Conservation (phyloP, 2,329 filamentous ascomycete species). For the Cladosporium sp. region DNA sequence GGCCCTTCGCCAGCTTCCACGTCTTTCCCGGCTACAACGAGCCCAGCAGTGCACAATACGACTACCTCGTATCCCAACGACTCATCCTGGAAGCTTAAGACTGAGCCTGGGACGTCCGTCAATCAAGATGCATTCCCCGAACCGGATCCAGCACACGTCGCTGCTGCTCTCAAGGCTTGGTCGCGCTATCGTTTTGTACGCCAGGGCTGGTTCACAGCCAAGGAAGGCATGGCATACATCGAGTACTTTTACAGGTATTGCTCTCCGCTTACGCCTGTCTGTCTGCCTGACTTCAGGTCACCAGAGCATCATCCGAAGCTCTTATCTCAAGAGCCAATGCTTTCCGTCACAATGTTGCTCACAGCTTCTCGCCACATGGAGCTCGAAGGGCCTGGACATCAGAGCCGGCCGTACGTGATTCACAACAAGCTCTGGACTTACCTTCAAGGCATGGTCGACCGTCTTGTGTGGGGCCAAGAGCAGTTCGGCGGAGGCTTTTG, state of each 20-base stretch:
- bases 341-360: conserved; percentile 85
- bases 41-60: conserved; percentile 7
- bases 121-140: conserved; percentile 20
- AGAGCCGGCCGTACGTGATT: conserved; percentile 82
- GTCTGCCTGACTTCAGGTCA: conserved; percentile 81
- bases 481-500: conserved; percentile 88
- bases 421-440: conserved; percentile 96
- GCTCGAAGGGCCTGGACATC: conserved; percentile 72
- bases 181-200: conserved; percentile 89
- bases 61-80: conserved; percentile 22
- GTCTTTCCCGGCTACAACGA: conserved; percentile 13
- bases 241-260: conserved; percentile 93
- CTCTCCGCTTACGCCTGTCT: conserved; percentile 88
- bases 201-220: conserved; percentile 91
- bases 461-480: conserved; percentile 92
- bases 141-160: conserved; percentile 34
- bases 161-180: conserved; percentile 81
- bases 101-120: conserved; percentile 16
- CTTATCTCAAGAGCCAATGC: conserved; percentile 84
- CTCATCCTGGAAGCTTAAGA: conserved; percentile 20
- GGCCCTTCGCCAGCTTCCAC: conserved; percentile 14
- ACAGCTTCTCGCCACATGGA: conserved; percentile 84
- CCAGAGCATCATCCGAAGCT: conserved; percentile 75
- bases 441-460: conserved; percentile 88
- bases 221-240: conserved; percentile 89